phyloP scores from a whole-genome alignment of 140 eudicot species.

The Flaveria floridana region DNA sequence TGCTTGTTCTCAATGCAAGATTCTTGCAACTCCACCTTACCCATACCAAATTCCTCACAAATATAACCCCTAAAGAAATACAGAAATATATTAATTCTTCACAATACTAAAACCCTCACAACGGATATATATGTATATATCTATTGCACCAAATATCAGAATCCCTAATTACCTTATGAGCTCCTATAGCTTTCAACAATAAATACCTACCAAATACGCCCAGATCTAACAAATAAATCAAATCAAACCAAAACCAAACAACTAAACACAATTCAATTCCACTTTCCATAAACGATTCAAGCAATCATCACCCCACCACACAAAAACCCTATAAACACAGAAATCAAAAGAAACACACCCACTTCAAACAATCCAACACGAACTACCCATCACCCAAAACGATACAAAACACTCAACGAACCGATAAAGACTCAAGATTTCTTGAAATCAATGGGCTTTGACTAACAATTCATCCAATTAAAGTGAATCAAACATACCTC shows the following conservation, averaged over 20 bases:
- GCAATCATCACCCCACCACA: slow-evolving; percentile 27
- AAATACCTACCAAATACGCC: slow-evolving; percentile 27
- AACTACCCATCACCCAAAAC: slow-evolving; percentile 19
- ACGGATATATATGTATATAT: slow-evolving; percentile 4
- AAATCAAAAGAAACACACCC: slow-evolving; percentile 1
- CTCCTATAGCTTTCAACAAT: neutral
- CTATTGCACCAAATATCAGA: neutral
- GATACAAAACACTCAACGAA: slow-evolving; percentile 16
- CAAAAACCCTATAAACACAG: slow-evolving; percentile 29
- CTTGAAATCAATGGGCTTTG: slow-evolving; percentile 11
- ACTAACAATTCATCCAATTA: slow-evolving; percentile 10
- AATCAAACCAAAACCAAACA: slow-evolving; percentile 29
- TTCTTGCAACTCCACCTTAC: slow-evolving; percentile 51
- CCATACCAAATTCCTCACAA: slow-evolving; percentile 45
- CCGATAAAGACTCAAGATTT: slow-evolving; percentile 17
- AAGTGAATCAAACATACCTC: slow-evolving; percentile 31
- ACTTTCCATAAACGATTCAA: slow-evolving; percentile 27
- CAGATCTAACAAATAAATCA: slow-evolving; percentile 54
- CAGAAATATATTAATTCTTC: slow-evolving; percentile 23
- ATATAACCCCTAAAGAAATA: slow-evolving; percentile 21
- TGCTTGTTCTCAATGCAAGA: slow-evolving; percentile 72
- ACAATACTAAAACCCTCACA: slow-evolving; percentile 27
- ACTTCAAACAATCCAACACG: neutral
- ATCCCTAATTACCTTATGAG: slow-evolving; percentile 29
- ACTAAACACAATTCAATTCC: slow-evolving; percentile 34